These are phyloP conservation scores for Parafenestella ontariensis DNA, from an alignment of 2,329 filamentous ascomycete genomes.

Conservation along the genomic window DNA sequence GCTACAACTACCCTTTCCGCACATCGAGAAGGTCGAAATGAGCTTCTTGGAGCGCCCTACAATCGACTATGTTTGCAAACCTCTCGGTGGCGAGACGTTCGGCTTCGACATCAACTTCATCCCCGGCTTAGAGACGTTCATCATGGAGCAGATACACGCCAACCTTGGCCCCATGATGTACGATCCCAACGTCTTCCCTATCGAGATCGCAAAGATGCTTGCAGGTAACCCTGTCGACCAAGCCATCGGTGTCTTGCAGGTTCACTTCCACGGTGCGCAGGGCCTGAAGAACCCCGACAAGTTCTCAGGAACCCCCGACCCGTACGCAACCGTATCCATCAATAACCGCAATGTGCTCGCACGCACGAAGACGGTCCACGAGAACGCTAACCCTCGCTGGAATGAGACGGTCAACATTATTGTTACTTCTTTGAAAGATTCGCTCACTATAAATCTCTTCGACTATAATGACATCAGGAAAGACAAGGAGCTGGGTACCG, in stretches of 20 bases:
- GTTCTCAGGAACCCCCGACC: conserved; percentile 89
- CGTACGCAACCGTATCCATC: conserved; percentile 84
- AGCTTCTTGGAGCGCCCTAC: conserved; percentile 88
- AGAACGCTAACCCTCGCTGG: conserved; percentile 89
- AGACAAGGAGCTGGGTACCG: conserved; percentile 90
- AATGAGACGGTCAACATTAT: conserved; percentile 97
- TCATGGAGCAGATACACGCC: conserved; percentile 93
- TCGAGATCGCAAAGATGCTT: conserved; percentile 98
- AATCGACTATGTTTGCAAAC: conserved; percentile 98
- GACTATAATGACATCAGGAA: conserved; percentile 97
- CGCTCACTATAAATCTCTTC: conserved; percentile 81
- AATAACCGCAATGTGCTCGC: conserved; percentile 83
- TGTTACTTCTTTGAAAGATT: conserved; percentile 87
- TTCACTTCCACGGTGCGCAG: conserved; percentile 89
- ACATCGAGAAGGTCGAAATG: conserved; percentile 93
- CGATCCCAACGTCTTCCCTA: conserved; percentile 94
- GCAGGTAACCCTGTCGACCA: conserved; percentile 93
- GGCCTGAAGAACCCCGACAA: conserved; percentile 95
- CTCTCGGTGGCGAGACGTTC: conserved; percentile 90
- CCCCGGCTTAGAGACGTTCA: conserved; percentile 90
- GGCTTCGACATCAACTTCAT: conserved; percentile 99
- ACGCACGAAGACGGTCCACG: conserved; percentile 85
- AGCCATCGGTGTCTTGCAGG: conserved; percentile 89
- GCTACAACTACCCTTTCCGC: conserved; percentile 93
- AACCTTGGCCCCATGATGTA: conserved; percentile 98